phyloP scores from a whole-genome alignment of 306 rosid species.

The Inga leiocalycina region DNA sequence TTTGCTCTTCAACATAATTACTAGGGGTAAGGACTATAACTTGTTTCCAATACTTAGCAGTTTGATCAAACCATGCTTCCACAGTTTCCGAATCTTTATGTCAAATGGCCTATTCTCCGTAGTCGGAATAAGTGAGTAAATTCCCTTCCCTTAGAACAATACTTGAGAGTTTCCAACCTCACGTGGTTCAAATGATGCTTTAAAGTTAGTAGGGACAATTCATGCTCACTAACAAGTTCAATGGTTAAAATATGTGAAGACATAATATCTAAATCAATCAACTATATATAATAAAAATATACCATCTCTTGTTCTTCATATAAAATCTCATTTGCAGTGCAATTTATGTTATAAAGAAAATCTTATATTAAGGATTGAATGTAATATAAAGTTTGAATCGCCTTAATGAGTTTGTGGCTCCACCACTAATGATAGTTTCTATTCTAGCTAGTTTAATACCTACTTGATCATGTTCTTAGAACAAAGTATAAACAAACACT shows the following conservation, averaged over 20 bases:
- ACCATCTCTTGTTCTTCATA: no score
- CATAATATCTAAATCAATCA: not conserved
- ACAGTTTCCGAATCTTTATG: not conserved
- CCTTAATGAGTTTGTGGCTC: not conserved
- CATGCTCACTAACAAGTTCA: not conserved
- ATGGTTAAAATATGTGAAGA: not conserved
- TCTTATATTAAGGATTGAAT: no score
- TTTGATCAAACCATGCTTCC: no score
- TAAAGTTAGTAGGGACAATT: not conserved
- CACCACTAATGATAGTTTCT: not conserved
- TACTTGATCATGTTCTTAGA: not conserved
- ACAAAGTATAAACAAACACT: not conserved
- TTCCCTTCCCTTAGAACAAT: not conserved
- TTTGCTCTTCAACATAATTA: no score
- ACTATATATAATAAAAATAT: not conserved
- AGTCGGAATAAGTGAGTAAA: not conserved
- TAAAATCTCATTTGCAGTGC: no score
- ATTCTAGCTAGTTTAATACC: not conserved
- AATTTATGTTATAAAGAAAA: no score
- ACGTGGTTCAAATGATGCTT: not conserved
- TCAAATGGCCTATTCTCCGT: not conserved
- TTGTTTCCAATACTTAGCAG: no score
- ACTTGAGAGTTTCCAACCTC: not conserved
- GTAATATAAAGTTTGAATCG: not conserved
- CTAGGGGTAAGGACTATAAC: no score